Conservation (phyloP, 345 rosid genomes). For the Pelargonium nanum region DNA sequence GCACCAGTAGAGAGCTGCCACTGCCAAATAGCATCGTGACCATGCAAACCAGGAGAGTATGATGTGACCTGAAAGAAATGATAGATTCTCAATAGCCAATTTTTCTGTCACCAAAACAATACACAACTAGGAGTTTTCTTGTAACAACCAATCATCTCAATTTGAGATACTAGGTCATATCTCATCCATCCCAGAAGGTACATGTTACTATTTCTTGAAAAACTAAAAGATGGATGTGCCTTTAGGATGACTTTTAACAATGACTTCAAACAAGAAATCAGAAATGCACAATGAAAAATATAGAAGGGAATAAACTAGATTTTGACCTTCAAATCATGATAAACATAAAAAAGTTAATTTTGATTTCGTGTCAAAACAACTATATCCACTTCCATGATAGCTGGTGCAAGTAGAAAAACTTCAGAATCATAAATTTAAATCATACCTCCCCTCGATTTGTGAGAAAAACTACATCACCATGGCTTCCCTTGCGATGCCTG, state of each 20-base stretch:
- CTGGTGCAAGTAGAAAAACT: neutral
- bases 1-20: conserved; percentile 83
- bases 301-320: neutral
- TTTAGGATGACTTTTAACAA: neutral
- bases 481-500: conserved; percentile 73
- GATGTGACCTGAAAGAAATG: conserved; percentile 61
- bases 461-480: conserved; percentile 83
- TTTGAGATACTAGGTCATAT: neutral
- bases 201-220: neutral
- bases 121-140: no score
- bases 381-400: neutral
- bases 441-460: conserved; percentile 97
- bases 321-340: no score
- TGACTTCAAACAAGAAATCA: neutral
- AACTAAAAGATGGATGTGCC: neutral
- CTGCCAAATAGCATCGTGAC: conserved; percentile 67
- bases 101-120: no score
- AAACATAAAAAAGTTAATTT: neutral
- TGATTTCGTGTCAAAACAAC: neutral
- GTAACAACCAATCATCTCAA: neutral
- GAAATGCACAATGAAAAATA: no score
- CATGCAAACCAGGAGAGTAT: conserved; percentile 73
- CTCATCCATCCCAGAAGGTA: neutral
- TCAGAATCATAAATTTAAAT: neutral
- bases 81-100: neutral